These are phyloP conservation scores for Sequoia sempervirens DNA, from an alignment of 75 land plant species.

Conservation along the genomic window DNA sequence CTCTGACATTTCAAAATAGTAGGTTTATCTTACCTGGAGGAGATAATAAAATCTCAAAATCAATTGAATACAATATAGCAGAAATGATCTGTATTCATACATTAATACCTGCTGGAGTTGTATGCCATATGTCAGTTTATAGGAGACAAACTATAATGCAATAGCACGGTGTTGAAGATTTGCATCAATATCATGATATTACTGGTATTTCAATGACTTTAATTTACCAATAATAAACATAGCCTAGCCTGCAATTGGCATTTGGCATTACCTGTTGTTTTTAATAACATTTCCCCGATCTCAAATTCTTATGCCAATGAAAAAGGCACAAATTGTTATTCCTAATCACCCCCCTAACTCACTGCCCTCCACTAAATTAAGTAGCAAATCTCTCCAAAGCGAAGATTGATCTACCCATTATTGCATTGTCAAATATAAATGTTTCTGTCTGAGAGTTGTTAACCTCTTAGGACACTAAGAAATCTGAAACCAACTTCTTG, in stretches of 20 bases:
- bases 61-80: not conserved
- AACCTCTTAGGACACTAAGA: too few species aligned
- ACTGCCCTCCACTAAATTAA: too few species aligned
- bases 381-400: too few species aligned
- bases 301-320: too few species aligned
- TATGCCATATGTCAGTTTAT: not conserved
- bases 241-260: not conserved
- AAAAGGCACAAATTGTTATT: too few species aligned
- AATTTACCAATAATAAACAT: not conserved
- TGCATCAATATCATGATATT: not conserved
- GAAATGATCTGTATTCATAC: not conserved
- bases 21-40: not conserved
- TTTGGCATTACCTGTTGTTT: not conserved
- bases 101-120: not conserved
- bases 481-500: too few species aligned
- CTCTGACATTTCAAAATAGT: not conserved
- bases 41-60: not conserved
- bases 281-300: too few species aligned
- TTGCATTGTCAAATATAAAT: too few species aligned
- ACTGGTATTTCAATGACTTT: not conserved
- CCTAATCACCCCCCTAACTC: too few species aligned
- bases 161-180: not conserved
- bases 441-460: too few species aligned
- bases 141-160: not conserved
- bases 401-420: too few species aligned